Conservation (phyloP, 768 basidiomycete species). For the Hypholoma sublateritium region DNA sequence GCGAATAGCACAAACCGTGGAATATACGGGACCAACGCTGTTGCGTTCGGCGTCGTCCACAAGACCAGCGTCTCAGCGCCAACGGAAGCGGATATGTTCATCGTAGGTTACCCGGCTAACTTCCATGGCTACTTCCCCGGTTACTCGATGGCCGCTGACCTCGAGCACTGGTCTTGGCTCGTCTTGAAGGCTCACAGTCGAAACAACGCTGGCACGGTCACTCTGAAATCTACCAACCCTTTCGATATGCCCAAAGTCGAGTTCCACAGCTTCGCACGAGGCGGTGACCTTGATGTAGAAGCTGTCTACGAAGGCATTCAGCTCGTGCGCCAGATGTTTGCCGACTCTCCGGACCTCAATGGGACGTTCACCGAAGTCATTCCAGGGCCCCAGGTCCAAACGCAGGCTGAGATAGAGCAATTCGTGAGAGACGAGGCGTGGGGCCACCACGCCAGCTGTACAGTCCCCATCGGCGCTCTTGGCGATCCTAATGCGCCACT, state of each 20-base stretch:
- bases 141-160: slow-evolving; percentile 3
- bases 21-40: slow-evolving; percentile 4
- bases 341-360: background rate
- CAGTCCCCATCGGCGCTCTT: slow-evolving; percentile 5
- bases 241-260: slow-evolving; percentile 5
- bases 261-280: slow-evolving; percentile 3
- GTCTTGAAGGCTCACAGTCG: slow-evolving; percentile 11
- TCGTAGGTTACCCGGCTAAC: slow-evolving; percentile 4
- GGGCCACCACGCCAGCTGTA: slow-evolving; percentile 11
- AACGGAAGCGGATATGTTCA: slow-evolving; percentile 7
- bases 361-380: slow-evolving; percentile 6
- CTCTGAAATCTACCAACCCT: slow-evolving; percentile 2
- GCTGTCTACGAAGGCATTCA: slow-evolving; percentile 7
- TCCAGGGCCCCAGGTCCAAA: slow-evolving; percentile 4
- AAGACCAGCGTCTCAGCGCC: slow-evolving; percentile 1
- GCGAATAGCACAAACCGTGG: slow-evolving; percentile 3
- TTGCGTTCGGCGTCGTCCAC: slow-evolving; percentile 4
- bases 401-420: slow-evolving; percentile 4
- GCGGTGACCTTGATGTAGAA: slow-evolving; percentile 3
- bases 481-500: background rate
- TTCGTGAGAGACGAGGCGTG: slow-evolving; percentile 7
- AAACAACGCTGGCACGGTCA: slow-evolving; percentile 9
- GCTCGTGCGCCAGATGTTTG: slow-evolving; percentile 6
- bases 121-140: slow-evolving; percentile 11
- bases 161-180: slow-evolving; percentile 7